Evolutionary conservation across 78 protist genomes (phyloP), one percentile per base, ranked within the genome.

Genomic region (Speleostelium caveatum): DNA sequence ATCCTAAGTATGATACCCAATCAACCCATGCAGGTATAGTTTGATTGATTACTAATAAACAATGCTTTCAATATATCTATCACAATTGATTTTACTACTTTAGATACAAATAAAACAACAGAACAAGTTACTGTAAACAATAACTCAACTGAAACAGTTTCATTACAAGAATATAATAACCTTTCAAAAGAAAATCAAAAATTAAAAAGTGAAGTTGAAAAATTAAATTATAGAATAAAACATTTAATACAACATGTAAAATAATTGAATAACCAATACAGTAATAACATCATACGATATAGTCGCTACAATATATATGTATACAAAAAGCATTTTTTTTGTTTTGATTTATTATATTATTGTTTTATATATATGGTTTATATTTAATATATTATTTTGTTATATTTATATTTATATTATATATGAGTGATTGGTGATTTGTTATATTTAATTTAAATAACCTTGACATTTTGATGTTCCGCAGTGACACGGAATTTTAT

Each of bases 201-300:
- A 35, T 39, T 65, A 19, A 65, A 65, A 36, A 36, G 19, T 22
- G 49, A 30, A 17, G 22, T 65, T 2, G 73, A 65, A 65, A 65
- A 65, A 65, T 28, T 22, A 38, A 36, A 65, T 16, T 65, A 65
- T 22, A 65, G 73, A 65, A 65, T 65, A 7, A 65, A 17, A 19
- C 73, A 65, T 65, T 65, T 65, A 65, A 8, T 65, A 22, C 24
- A 21, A 65, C 32, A 65, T 65, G n/a, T 65, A 32, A 38, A 65
- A 65, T 65, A 65, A 32, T 32, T 3, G 16, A 61, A 30, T 26
- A 30, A 3, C n/a, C 14, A 32, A 61, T 4, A 30, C 26, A 28
- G 32, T n/a, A 30, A 60, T 30, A 28, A 60, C 24, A 30, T 30
- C 36, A 59, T 28, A 26, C 14, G 22, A 8, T 8, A 26, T 59